Conservation (phyloP, 2,329 filamentous ascomycete genomes). For the Alternaria incomplexa region DNA sequence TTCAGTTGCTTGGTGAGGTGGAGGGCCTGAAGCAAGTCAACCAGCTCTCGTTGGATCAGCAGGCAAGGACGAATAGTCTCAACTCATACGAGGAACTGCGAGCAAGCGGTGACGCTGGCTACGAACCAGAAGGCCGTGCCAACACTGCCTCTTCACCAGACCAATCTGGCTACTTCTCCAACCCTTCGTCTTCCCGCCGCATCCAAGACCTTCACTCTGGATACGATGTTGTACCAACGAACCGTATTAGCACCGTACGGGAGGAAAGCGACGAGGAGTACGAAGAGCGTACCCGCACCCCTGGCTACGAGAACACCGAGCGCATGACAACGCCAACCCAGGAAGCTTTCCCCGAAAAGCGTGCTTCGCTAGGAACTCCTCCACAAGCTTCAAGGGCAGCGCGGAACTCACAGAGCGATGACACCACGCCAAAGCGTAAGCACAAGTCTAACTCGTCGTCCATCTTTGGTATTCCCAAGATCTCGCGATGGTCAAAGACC, state of each 20-base stretch:
- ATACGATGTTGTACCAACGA: conserved; percentile 64
- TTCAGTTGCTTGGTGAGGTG: conserved; percentile 89
- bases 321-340: conserved; percentile 66
- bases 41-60: conserved; percentile 39
- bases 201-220: conserved; percentile 55
- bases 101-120: conserved; percentile 72
- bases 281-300: conserved; percentile 64
- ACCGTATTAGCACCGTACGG: conserved; percentile 87
- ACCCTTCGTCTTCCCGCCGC: conserved; percentile 58
- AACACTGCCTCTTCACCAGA: conserved; percentile 76
- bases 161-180: conserved; percentile 77
- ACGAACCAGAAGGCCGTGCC: conserved; percentile 82
- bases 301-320: conserved; percentile 66
- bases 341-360: conserved; percentile 53
- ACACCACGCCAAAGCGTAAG: conserved; percentile 83
- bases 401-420: conserved; percentile 67
- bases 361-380: conserved; percentile 55
- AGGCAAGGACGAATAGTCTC: conserved; percentile 56
- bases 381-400: conserved; percentile 55
- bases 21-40: conserved; percentile 65
- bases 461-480: conserved; percentile 77
- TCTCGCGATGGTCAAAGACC: conserved; percentile 96
- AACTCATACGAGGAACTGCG: conserved; percentile 74
- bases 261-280: conserved; percentile 82
- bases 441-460: conserved; percentile 86